phyloP scores from a whole-genome alignment of 106 monocot genomes.

The Chionographis japonica region DNA sequence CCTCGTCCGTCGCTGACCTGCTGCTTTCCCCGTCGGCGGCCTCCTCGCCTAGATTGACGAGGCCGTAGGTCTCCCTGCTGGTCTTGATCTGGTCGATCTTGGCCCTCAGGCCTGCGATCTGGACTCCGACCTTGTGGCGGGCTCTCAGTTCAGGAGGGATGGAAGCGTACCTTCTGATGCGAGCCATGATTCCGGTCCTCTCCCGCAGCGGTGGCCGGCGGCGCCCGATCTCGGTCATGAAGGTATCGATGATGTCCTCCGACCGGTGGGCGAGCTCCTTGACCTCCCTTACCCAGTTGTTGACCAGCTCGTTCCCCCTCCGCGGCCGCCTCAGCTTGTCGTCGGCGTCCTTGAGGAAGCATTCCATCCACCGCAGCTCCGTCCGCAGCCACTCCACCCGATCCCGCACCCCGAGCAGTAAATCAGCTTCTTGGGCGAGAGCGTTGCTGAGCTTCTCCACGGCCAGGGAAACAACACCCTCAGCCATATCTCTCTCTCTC shows the following conservation, averaged over 20 bases:
- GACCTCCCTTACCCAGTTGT: constrained; percentile 9
- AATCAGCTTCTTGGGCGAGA: not conserved
- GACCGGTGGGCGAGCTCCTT: constrained; percentile 12
- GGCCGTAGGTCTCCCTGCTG: not conserved
- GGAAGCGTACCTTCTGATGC: not conserved
- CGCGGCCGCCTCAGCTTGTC: not conserved
- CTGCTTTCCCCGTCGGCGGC: not conserved
- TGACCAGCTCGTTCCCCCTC: not conserved
- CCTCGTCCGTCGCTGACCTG: not conserved
- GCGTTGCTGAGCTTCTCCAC: too few relatives aligned
- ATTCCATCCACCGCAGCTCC: constrained; percentile 15
- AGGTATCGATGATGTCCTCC: constrained; percentile 14
- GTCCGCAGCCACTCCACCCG: constrained; percentile 10
- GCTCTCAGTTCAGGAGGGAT: not conserved
- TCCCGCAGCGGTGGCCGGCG: not conserved
- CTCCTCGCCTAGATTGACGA: not conserved
- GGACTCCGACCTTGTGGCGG: not conserved
- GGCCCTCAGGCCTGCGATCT: not conserved
- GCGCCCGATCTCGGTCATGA: not conserved
- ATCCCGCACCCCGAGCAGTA: constrained; percentile 3
- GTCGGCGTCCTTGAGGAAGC: constrained; percentile 23
- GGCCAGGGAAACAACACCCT: too few relatives aligned
- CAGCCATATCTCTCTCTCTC: too few relatives aligned
- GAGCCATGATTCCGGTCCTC: not conserved
- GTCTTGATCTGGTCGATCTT: not conserved